phyloP scores from a whole-genome alignment of 2,329 filamentous ascomycete genomes.

The Neofusicoccum sp. region DNA sequence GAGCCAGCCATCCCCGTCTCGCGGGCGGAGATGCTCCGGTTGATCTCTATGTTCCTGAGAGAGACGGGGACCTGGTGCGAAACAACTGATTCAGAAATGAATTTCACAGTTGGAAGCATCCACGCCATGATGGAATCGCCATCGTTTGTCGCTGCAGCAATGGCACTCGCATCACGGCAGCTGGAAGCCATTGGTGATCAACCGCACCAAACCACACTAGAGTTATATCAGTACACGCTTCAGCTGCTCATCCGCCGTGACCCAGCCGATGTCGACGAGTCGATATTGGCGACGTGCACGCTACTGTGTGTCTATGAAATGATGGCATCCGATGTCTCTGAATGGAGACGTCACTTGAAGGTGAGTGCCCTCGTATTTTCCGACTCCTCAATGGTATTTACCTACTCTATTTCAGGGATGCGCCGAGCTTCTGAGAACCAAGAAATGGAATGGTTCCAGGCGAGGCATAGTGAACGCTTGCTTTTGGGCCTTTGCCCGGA shows the following conservation, averaged over 20 bases:
- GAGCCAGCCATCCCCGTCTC: not conserved
- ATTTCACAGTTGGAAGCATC: not conserved
- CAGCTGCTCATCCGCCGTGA: not conserved
- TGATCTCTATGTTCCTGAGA: not conserved
- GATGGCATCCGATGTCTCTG: not conserved
- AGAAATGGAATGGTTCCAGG: not conserved
- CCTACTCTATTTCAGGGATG: not conserved
- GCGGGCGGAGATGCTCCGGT: not conserved
- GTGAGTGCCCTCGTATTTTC: no score
- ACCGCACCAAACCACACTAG: not conserved
- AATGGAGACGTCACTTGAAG: not conserved
- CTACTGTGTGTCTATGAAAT: slow-evolving; percentile 4
- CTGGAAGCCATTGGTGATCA: not conserved
- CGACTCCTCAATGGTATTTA: no score
- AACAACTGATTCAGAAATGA: not conserved
- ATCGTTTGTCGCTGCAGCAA: not conserved
- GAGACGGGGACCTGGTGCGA: not conserved
- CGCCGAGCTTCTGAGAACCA: not conserved
- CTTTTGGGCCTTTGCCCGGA: slow-evolving; percentile 9
- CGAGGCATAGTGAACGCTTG: not conserved
- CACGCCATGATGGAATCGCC: not conserved
- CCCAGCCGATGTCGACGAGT: not conserved
- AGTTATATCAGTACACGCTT: slow-evolving; percentile 1
- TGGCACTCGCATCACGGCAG: not conserved
- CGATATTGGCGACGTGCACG: not conserved